Base-by-base conservation (phyloP, 371 early-diverging fungal species). In the Rozella allomycis region DNA sequence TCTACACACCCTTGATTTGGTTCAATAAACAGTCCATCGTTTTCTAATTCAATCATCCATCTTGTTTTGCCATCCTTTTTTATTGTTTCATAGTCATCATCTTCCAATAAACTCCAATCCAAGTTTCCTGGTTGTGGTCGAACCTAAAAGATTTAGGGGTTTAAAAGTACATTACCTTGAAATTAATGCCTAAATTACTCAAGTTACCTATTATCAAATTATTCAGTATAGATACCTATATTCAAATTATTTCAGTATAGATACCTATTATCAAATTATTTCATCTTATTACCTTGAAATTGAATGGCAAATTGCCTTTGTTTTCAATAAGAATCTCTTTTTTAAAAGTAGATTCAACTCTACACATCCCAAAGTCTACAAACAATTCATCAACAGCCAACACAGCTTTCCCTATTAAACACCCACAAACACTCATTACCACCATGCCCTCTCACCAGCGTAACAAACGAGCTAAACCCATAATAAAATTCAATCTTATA, bases 301-400 rank as follows among this genome's bases (percentile, higher is more conserved):
- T 17, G 2, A 54, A 50, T n/a, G 60, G 61, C 9, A 63, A 41
- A 33, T 66, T 66, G 18, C 62, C 61, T 3, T 39, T 26, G 35
- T 66, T 66, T 8, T 43, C 33, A 0, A 66, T 39, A 0, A 44
- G 40, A 6, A 66, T 18, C 1, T 41, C 17, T 35, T 63, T 61
- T 8, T 40, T 17, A 39, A 55, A 58, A 3, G 38, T 36, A 4
- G 48, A 23, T 28, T 45, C 34, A 20, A 63, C 30, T n/a, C 62
- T 34, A 37, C 61, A 63, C 8, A 50, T 29, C 3, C 61, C 67
- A 26, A 66, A 63, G 30, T 66, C 67, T 3, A 66, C 17, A 3
- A 33, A 20, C 17, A 14, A 25, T 14, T n/a, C n/a, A n/a, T n/a
- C n/a, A n/a, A n/a, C n/a, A n/a, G n/a, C n/a, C n/a, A n/a, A n/a